Conservation (phyloP, 108 stramenopile genomes). For the Skeletonema marinoi region DNA sequence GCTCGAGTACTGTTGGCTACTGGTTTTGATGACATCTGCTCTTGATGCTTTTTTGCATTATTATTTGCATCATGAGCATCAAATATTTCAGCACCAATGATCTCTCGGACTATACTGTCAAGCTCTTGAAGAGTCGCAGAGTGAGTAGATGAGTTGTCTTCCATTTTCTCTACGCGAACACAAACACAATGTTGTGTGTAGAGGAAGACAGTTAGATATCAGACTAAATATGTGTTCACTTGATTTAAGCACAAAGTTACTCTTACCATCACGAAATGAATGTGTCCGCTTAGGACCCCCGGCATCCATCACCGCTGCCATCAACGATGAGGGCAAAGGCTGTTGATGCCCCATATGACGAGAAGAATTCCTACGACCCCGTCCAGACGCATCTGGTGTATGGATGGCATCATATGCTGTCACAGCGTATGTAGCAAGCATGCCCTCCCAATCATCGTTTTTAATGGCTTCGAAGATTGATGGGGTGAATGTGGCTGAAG, state of each 20-base stretch:
- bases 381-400: constrained; percentile 28
- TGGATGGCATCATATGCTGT: constrained; percentile 35
- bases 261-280: constrained; percentile 32
- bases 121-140: constrained; percentile 18
- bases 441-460: constrained; percentile 56
- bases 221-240: background rate
- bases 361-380: background rate
- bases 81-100: constrained; percentile 29
- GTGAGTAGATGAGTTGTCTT: constrained; percentile 8
- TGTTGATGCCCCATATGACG: background rate
- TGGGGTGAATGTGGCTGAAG: background rate
- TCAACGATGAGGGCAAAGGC: background rate
- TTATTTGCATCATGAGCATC: constrained; percentile 1
- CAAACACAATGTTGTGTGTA: background rate
- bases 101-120: constrained; percentile 23
- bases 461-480: constrained; percentile 62
- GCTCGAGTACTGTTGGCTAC: background rate
- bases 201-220: background rate
- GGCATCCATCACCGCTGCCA: background rate
- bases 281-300: background rate
- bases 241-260: background rate
- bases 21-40: background rate
- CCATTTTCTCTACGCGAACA: constrained; percentile 37
- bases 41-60: background rate
- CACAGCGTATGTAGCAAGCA: constrained; percentile 59